Evolutionary conservation across 352 stramenopile species (phyloP).

Genomic region (Phytophthora litchii): DNA sequence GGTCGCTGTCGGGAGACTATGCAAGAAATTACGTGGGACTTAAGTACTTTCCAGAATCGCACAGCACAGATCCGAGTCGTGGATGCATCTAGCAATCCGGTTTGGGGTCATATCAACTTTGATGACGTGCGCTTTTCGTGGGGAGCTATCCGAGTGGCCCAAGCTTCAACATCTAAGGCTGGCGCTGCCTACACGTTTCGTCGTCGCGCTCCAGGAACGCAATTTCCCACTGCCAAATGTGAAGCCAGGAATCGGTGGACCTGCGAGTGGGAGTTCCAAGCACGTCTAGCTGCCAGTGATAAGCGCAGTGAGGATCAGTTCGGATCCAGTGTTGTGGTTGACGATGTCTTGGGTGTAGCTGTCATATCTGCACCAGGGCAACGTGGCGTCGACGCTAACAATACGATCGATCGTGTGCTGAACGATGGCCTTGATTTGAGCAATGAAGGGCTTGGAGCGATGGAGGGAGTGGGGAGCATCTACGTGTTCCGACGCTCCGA

Average conservation of each 20-base stretch:
- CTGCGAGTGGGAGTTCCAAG: conserved; percentile 91
- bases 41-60: conserved; percentile 78
- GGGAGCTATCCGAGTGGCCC: conserved; percentile 55
- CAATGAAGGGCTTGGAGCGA: conserved; percentile 27
- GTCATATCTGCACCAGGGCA: conserved; percentile 82
- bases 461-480: conserved; percentile 62
- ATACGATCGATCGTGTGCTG: conserved; percentile 56
- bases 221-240: conserved; percentile 46
- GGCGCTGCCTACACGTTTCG: conserved; percentile 85
- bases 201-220: conserved; percentile 54
- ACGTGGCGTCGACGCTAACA: conserved; percentile 84
- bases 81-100: conserved; percentile 78
- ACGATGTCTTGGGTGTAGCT: conserved; percentile 81
- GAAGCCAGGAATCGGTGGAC: conserved; percentile 61
- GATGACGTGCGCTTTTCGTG: conserved; percentile 96
- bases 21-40: conserved; percentile 88
- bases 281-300: conserved; percentile 88
- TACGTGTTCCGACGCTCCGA: conserved; percentile 72
- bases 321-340: conserved; percentile 85
- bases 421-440: conserved; percentile 25
- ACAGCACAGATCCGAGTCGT: conserved; percentile 94
- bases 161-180: conserved; percentile 66
- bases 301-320: conserved; percentile 88
- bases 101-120: conserved; percentile 97
- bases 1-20: conserved; percentile 93